These are phyloP conservation scores for Phlebiopsis flavidoalba DNA, from an alignment of 768 basidiomycete genomes.

Conservation along the genomic window DNA sequence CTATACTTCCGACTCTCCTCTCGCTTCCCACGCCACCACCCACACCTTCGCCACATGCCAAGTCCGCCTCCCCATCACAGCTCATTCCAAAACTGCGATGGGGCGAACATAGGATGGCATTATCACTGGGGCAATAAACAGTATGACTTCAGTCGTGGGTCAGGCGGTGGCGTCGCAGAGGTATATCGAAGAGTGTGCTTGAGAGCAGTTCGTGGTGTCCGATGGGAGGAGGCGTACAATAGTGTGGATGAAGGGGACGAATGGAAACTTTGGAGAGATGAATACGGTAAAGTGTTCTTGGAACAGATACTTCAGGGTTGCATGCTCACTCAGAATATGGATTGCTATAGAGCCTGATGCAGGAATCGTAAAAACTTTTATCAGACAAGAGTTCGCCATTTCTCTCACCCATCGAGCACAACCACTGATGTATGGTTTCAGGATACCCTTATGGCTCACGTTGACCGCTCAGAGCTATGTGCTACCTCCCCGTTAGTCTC, in stretches of 20 bases:
- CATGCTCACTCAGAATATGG: background rate
- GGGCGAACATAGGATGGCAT: constrained; percentile 93
- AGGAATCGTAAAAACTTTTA: constrained; percentile 96
- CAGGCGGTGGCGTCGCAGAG: constrained; percentile 53
- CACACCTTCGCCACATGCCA: constrained; percentile 58
- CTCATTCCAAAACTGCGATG: constrained; percentile 81
- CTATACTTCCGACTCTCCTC: constrained; percentile 48
- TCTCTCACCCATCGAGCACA: background rate
- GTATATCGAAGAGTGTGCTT: constrained; percentile 56
- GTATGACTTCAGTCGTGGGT: constrained; percentile 80
- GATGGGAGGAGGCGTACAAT: constrained; percentile 66
- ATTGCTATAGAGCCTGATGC: constrained; percentile 76
- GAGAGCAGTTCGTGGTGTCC: constrained; percentile 52
- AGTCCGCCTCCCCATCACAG: constrained; percentile 42
- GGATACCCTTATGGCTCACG: constrained; percentile 95
- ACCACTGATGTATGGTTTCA: constrained; percentile 17
- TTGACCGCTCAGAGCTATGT: constrained; percentile 95
- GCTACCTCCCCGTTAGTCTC: constrained; percentile 90
- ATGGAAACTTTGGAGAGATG: constrained; percentile 72
- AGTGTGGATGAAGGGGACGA: constrained; percentile 27
- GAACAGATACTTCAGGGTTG: background rate
- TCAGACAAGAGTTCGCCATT: constrained; percentile 53
- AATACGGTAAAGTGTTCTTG: constrained; percentile 61
- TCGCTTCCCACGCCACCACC: constrained; percentile 55
- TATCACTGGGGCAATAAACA: constrained; percentile 98